Base-by-base conservation (phyloP, 225 moss, liverwort and hornwort species). In the Thuidium tamariscinum region DNA sequence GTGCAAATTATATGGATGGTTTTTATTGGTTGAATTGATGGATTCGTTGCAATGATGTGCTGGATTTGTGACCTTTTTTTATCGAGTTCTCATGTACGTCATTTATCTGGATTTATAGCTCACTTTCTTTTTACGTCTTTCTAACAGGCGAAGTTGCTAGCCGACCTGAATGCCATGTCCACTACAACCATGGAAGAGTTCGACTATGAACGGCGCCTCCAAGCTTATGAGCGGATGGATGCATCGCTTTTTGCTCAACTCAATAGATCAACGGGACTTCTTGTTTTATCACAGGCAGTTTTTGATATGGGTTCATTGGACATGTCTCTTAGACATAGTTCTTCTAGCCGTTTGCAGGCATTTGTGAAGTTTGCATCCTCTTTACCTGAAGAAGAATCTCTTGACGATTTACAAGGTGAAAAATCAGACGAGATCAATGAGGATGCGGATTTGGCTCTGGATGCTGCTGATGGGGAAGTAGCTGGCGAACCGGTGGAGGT, bases 161-260 rank as follows among this genome's bases (percentile, higher is more conserved):
- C 56, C n/a, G 95, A 97, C 81, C 88, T 99, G 74, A 99, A 97
- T 89, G 94, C 95, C 37, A 96, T 99, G 94, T 97, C 99, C 51
- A 80, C 90, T 74, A 87, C 83, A 76, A 92, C 88, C 22, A 88
- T 99, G 79, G 96, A 95, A 85, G 97, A 99, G 83, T 89, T 92
- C 56, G 96, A 99, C 82, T 99, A 94, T 77, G 91, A 91, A 55
- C 90, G 97, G 60, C 95, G 97, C 70, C 93, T 97, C 32, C 87
- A 89, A 91, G 99, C 96, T 60, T 99, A 99, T 89, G 97, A 95
- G 51, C 91, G 79, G 51, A 87, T 97, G 81, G 85, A 96, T 55
- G 84, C 78, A 25, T 85, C 89, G 39, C 85, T 92, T 63, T 96
- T 99, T 73, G 86, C 92, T 83, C 88, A 85, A 51, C 85, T 96